A percentile compares a stretch with the other conserved stretches of the same genome.
These are phyloP conservation scores for Aphanomyces astaci DNA, from an alignment of 352 stramenopile species.

Conservation along the genomic window DNA sequence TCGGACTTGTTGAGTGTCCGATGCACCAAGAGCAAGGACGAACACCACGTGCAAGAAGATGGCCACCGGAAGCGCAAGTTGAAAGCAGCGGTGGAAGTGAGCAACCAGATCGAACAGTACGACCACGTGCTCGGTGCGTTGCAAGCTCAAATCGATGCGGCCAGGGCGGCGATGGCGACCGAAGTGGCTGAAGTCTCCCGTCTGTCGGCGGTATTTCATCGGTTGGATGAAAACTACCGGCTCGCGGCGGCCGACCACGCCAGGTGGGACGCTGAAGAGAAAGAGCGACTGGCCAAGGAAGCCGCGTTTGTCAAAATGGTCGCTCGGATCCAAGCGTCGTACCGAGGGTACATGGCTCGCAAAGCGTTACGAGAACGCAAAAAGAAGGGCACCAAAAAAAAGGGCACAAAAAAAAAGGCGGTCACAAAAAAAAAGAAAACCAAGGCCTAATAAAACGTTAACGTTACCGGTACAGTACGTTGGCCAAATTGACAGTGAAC, in stretches of 20 bases:
- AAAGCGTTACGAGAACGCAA: constrained; percentile 26
- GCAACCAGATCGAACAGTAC: constrained; percentile 41
- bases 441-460: not conserved
- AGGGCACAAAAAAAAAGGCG: constrained; percentile 28
- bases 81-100: constrained; percentile 33
- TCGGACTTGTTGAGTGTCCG: not conserved
- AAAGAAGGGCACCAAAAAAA: constrained; percentile 19
- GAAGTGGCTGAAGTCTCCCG: constrained; percentile 32
- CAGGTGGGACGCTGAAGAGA: constrained; percentile 34
- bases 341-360: constrained; percentile 52
- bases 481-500: no score
- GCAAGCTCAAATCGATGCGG: constrained; percentile 34
- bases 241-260: constrained; percentile 31
- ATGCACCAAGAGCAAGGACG: constrained; percentile 25
- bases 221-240: constrained; percentile 47
- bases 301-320: constrained; percentile 34
- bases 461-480: no score
- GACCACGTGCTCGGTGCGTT: constrained; percentile 42
- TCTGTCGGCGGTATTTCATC: constrained; percentile 37
- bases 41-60: constrained; percentile 36
- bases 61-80: constrained; percentile 49
- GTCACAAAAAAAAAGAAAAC: constrained; percentile 22
- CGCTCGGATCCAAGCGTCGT: constrained; percentile 44
- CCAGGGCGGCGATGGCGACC: constrained; percentile 28
- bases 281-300: constrained; percentile 20